Evolutionary conservation across 306 rosid genomes (phyloP).

Genomic region (Myrica gale): DNA sequence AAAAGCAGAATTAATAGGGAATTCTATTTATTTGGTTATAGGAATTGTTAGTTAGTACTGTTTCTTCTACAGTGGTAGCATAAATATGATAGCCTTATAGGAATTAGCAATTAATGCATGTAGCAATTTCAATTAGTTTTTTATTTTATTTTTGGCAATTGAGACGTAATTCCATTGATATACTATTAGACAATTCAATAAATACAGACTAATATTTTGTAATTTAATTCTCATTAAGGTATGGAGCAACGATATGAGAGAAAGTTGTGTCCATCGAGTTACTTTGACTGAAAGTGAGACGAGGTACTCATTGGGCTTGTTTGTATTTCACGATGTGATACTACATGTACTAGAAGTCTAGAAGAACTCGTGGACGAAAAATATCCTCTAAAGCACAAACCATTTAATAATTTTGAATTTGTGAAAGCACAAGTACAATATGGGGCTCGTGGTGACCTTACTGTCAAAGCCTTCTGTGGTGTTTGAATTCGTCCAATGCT

Average conservation of each 20-base stretch:
- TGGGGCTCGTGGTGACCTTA: not conserved
- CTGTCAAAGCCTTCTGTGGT: slow-evolving; percentile 14
- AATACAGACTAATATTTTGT: not conserved
- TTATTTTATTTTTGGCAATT: no score
- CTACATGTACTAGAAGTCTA: slow-evolving; percentile 3
- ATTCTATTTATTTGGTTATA: no score
- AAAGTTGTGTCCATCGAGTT: slow-evolving; percentile 17
- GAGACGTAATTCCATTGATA: no score
- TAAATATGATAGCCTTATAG: no score
- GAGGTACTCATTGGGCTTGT: slow-evolving; percentile 11
- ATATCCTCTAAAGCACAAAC: slow-evolving; percentile 17
- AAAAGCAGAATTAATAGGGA: no score
- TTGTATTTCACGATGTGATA: slow-evolving; percentile 3
- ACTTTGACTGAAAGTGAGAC: not conserved
- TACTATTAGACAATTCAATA: no score
- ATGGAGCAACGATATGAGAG: slow-evolving; percentile 20
- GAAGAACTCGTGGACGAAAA: slow-evolving; percentile 16
- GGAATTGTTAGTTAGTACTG: no score
- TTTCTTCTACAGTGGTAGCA: no score
- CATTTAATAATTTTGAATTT: not conserved
- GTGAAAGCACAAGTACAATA: not conserved
- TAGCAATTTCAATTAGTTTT: no score
- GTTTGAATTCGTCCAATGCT: not conserved
- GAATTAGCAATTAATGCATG: no score
- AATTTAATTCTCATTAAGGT: not conserved